phyloP scores from a whole-genome alignment of 2,329 filamentous ascomycete genomes.

The Aspergillus pseudoglaucus region DNA sequence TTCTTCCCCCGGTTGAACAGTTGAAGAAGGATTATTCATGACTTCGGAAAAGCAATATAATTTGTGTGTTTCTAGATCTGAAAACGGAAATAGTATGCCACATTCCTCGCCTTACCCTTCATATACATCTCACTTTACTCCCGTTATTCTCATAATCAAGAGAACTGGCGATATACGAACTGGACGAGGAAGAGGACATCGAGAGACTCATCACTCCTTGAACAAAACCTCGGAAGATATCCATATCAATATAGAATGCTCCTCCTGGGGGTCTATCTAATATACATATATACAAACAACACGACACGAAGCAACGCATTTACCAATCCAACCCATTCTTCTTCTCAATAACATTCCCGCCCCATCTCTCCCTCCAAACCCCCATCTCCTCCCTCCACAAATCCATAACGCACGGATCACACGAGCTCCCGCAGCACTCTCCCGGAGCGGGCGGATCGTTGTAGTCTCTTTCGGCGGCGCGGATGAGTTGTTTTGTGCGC shows the following conservation, averaged over 20 bases:
- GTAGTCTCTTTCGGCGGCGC: constrained; percentile 21
- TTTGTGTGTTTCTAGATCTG: too few relatives aligned
- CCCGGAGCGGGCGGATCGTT: constrained; percentile 29
- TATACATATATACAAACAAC: not conserved
- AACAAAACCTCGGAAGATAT: not conserved
- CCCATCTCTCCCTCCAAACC: constrained; percentile 30
- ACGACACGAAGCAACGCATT: not conserved
- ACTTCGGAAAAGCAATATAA: too few relatives aligned
- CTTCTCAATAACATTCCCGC: constrained; percentile 11
- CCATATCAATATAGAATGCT: not conserved
- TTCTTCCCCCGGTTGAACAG: constrained; percentile 15
- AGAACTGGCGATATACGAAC: not conserved
- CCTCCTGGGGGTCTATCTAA: not conserved
- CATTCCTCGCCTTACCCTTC: too few relatives aligned
- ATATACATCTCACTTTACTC: too few relatives aligned
- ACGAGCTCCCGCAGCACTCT: constrained; percentile 31
- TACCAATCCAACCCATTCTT: not conserved
- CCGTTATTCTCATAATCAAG: too few relatives aligned
- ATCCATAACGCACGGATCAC: constrained; percentile 31
- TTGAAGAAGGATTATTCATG: constrained; percentile 8
- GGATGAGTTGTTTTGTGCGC: constrained; percentile 28
- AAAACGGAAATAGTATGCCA: too few relatives aligned
- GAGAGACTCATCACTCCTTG: not conserved
- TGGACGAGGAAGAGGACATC: not conserved
- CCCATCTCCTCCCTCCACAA: constrained; percentile 28